These are phyloP conservation scores for Pichia heedii DNA, from an alignment of 805 yeast species.

Conservation along the genomic window DNA sequence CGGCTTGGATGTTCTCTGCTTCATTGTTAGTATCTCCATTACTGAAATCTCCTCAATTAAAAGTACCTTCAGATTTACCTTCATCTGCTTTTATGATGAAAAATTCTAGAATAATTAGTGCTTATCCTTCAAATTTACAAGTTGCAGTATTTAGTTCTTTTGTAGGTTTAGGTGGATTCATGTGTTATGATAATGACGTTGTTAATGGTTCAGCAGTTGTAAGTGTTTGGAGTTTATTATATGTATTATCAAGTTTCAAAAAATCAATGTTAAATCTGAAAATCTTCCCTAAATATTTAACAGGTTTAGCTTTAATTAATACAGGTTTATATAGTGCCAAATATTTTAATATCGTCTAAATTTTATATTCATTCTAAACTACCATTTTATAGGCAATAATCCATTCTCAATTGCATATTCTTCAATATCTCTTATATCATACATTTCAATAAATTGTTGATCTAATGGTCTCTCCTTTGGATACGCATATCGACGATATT, in stretches of 20 bases:
- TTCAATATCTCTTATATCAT: slow-evolving; percentile 57
- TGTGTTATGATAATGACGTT: slow-evolving; percentile 68
- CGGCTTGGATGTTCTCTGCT: slow-evolving; percentile 35
- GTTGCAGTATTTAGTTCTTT: slow-evolving; percentile 50
- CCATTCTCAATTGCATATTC: slow-evolving; percentile 40
- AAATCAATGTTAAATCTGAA: slow-evolving; percentile 47
- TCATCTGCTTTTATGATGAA: slow-evolving; percentile 6
- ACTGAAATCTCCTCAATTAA: slow-evolving; percentile 18
- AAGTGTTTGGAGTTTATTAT: slow-evolving; percentile 74
- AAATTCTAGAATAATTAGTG: slow-evolving; percentile 2
- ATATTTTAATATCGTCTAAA: slow-evolving; percentile 3
- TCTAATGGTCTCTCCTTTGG: slow-evolving; percentile 95
- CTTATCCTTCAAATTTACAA: slow-evolving; percentile 22
- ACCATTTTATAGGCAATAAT: slow-evolving; percentile 70
- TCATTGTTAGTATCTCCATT: slow-evolving; percentile 24
- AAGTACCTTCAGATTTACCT: slow-evolving; percentile 11
- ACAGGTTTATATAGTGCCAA: slow-evolving; percentile 61
- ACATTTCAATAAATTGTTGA: slow-evolving; percentile 90
- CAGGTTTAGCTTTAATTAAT: slow-evolving; percentile 52
- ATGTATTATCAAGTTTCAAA: slow-evolving; percentile 61
- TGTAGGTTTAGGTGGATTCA: slow-evolving; percentile 59
- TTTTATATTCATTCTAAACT: not conserved
- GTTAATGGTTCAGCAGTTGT: slow-evolving; percentile 74
- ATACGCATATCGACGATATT: slow-evolving; percentile 85
- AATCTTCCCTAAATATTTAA: slow-evolving; percentile 51